A percentile compares a stretch with the other conserved stretches of the same genome.
Evolutionary conservation across 169 alveolate species (phyloP).

Genomic region (Plasmodium coatneyi): DNA sequence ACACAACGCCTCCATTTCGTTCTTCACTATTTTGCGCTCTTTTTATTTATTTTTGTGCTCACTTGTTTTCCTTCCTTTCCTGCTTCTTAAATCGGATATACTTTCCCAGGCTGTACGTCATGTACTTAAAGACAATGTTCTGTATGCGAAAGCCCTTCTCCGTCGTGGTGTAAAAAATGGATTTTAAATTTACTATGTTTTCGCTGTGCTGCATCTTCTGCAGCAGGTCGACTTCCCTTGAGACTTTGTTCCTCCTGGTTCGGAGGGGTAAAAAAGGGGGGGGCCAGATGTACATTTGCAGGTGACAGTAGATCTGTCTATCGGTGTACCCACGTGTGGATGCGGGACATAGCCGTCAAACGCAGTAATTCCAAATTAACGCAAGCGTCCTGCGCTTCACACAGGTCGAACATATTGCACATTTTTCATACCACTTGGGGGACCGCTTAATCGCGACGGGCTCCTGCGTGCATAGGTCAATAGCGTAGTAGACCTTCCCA

Average conservation of each 20-base stretch:
- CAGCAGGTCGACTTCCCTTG: slow-evolving; percentile 68
- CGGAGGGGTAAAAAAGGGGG: neutral
- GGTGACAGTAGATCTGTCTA: neutral
- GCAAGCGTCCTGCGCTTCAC: neutral
- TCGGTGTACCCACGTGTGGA: neutral
- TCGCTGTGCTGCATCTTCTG: slow-evolving; percentile 45
- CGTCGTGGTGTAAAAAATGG: slow-evolving; percentile 59
- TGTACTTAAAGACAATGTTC: slow-evolving; percentile 52
- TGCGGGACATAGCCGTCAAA: neutral
- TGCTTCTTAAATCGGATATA: slow-evolving; percentile 57
- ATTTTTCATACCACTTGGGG: slow-evolving; percentile 35
- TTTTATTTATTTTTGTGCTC: neutral
- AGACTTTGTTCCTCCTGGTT: slow-evolving; percentile 66
- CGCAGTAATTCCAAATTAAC: neutral
- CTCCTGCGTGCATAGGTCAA: slow-evolving; percentile 57
- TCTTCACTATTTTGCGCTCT: neutral
- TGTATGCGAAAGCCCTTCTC: slow-evolving; percentile 64
- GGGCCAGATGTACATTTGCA: neutral
- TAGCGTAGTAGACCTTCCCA: slow-evolving; percentile 66
- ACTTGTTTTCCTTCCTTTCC: slow-evolving; percentile 59
- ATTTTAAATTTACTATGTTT: slow-evolving; percentile 43
- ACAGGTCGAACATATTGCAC: neutral
- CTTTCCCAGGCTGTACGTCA: slow-evolving; percentile 71
- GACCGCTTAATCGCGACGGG: slow-evolving; percentile 69
- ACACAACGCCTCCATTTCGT: neutral